Evolutionary conservation across 805 yeast genomes (phyloP).

Genomic region (Kuraishia cidri): DNA sequence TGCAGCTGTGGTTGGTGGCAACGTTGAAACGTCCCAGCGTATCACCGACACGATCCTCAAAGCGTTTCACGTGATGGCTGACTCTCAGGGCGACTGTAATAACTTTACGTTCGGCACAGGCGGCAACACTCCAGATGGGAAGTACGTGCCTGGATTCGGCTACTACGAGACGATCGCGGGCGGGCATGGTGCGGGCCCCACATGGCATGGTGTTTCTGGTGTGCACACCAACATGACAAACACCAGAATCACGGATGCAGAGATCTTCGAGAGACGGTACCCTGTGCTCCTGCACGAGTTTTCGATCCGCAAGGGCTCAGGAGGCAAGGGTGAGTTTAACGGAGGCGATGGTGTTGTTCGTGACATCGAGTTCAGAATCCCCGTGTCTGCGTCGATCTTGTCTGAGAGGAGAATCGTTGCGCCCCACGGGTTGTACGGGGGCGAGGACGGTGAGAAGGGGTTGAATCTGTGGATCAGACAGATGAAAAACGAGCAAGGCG

Average conservation of each 20-base stretch:
- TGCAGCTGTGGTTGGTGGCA: constrained; percentile 93
- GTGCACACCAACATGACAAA: constrained; percentile 48
- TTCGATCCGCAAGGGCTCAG: constrained; percentile 62
- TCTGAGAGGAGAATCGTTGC: constrained; percentile 81
- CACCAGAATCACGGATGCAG: constrained; percentile 45
- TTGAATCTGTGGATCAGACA: constrained; percentile 40
- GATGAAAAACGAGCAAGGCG: constrained; percentile 17
- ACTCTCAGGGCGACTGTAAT: constrained; percentile 93
- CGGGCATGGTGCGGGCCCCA: constrained; percentile 83
- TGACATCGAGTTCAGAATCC: constrained; percentile 71
- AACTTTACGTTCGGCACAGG: constrained; percentile 87
- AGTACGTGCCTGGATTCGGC: constrained; percentile 63
- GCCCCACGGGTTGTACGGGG: constrained; percentile 86
- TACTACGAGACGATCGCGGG: constrained; percentile 95
- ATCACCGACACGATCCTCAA: constrained; percentile 82
- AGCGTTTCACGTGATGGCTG: constrained; percentile 87
- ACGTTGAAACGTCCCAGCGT: constrained; percentile 91
- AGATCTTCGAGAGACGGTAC: constrained; percentile 39
- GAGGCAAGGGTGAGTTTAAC: constrained; percentile 62
- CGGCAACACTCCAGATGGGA: constrained; percentile 42
- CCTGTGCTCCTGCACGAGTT: constrained; percentile 51
- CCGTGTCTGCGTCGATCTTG: constrained; percentile 68
- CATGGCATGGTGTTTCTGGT: constrained; percentile 36
- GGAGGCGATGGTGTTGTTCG: constrained; percentile 89
- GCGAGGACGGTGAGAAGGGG: constrained; percentile 70